These are phyloP conservation scores for Podospora australis DNA, from an alignment of 495 filamentous ascomycete genomes.

Conservation along the genomic window DNA sequence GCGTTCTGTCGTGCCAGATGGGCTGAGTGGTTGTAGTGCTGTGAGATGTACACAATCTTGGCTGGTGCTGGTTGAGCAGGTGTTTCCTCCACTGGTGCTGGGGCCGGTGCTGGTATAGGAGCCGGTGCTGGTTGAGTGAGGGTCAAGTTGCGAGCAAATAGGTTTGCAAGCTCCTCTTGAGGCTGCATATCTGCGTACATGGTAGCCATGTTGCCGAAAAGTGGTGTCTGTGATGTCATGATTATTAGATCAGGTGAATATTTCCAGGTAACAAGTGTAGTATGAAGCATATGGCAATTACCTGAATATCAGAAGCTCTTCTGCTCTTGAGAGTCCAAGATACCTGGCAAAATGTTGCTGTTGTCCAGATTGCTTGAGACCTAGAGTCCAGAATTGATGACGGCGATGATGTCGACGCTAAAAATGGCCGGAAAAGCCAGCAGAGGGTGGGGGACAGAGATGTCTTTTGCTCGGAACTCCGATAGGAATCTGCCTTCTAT, in stretches of 20 bases:
- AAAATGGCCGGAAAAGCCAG: no score
- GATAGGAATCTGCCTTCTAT: no score
- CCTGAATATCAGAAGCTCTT: no score
- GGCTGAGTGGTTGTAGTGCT: constrained; percentile 70
- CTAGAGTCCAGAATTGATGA: neutral
- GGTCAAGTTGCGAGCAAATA: constrained; percentile 61
- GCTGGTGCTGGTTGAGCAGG: constrained; percentile 24
- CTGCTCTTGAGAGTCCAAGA: no score
- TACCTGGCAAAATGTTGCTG: no score
- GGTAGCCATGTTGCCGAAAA: constrained; percentile 24
- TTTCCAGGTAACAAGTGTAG: no score
- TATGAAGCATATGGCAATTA: no score
- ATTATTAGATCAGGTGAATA: constrained; percentile 10
- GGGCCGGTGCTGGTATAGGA: constrained; percentile 20
- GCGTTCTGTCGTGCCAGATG: constrained; percentile 40
- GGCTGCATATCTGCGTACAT: constrained; percentile 40
- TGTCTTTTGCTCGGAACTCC: no score
- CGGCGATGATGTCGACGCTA: no score
- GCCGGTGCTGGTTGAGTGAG: constrained; percentile 26
- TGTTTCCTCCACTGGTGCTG: constrained; percentile 24
- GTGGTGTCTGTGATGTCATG: constrained; percentile 9
- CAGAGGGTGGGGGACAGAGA: no score
- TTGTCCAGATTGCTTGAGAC: no score
- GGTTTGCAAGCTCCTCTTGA: constrained; percentile 60
- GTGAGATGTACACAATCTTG: constrained; percentile 57